Evolutionary conservation across 371 early-diverging fungal species (phyloP).

Genomic region (Thermomucor indicae-seudaticae): DNA sequence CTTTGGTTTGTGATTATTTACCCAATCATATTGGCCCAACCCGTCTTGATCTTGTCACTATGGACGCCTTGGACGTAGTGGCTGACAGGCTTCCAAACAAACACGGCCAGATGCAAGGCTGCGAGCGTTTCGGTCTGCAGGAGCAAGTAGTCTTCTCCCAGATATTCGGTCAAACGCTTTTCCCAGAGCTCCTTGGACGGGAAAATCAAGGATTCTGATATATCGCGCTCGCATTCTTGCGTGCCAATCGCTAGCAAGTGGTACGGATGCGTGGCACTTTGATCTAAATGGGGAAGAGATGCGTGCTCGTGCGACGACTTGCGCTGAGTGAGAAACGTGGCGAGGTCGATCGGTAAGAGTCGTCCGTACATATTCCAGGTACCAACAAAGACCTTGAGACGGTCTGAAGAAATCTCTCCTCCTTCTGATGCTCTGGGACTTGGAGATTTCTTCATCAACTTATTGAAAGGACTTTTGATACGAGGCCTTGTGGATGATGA

Average conservation of each 20-base stretch:
- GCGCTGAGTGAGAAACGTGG: conserved; percentile 20
- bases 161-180: conserved; percentile 31
- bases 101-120: conserved; percentile 67
- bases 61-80: conserved; percentile 43
- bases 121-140: conserved; percentile 61
- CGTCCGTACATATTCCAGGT: conserved; percentile 81
- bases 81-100: conserved; percentile 55
- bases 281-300: conserved; percentile 10
- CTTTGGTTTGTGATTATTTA: not conserved
- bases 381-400: conserved; percentile 61
- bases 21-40: conserved; percentile 39
- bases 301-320: not conserved
- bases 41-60: conserved; percentile 30
- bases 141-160: conserved; percentile 50
- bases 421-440: not conserved
- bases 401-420: conserved; percentile 9
- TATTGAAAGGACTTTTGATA: not conserved
- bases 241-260: conserved; percentile 70
- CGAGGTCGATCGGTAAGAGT: conserved; percentile 35
- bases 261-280: conserved; percentile 38
- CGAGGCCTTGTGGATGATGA: not conserved
- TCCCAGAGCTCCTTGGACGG: conserved; percentile 67
- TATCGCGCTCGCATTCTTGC: conserved; percentile 71
- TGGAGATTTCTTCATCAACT: not conserved
- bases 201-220: conserved; percentile 57